These are phyloP conservation scores for Paecilomyces dactylethromorphus DNA, from an alignment of 2,329 filamentous ascomycete species.

Conservation along the genomic window DNA sequence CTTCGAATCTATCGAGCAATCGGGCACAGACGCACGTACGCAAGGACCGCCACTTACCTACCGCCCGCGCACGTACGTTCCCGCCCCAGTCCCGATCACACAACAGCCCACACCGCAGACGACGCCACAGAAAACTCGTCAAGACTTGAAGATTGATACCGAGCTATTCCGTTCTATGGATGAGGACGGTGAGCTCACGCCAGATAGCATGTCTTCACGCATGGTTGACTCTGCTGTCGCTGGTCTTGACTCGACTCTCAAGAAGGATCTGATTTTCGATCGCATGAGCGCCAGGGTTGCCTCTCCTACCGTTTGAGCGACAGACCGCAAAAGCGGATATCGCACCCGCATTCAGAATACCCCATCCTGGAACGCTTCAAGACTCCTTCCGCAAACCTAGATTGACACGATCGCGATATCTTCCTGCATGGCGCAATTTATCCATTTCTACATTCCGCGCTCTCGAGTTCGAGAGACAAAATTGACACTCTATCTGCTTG, in stretches of 20 bases:
- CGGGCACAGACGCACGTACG: constrained; percentile 45
- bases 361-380: background rate
- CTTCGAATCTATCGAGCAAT: constrained; percentile 65
- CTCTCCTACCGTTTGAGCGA: background rate
- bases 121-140: constrained; percentile 24
- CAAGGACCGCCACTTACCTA: constrained; percentile 38
- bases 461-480: background rate
- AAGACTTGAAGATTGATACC: constrained; percentile 41
- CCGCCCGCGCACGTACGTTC: constrained; percentile 29
- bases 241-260: constrained; percentile 34
- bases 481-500: background rate
- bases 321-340: background rate
- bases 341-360: background rate
- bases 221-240: constrained; percentile 39
- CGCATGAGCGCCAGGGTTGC: constrained; percentile 36
- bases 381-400: background rate
- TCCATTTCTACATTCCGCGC: background rate
- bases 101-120: constrained; percentile 19
- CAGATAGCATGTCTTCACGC: constrained; percentile 44
- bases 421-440: background rate
- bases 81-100: constrained; percentile 16
- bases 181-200: constrained; percentile 39
- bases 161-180: constrained; percentile 28
- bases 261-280: constrained; percentile 36
- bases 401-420: background rate